These are phyloP conservation scores for Davidsoniella eucalypti DNA, from an alignment of 2,329 filamentous ascomycete genomes.

Conservation along the genomic window DNA sequence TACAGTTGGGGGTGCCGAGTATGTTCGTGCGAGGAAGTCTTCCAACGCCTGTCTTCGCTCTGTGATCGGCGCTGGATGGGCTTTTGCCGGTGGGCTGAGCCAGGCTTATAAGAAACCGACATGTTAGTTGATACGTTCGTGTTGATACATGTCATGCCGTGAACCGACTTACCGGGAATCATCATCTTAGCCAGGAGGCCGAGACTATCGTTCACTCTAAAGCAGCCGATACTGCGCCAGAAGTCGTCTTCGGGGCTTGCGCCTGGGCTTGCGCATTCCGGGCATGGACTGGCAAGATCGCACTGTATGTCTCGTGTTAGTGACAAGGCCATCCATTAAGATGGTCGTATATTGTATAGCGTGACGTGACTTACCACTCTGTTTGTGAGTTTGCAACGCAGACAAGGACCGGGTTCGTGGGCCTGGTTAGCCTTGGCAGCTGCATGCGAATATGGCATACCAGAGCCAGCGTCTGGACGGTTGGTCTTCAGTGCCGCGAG, in stretches of 20 bases:
- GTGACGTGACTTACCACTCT: conserved; percentile 4
- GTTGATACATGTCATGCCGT: background rate
- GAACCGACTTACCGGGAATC: conserved; percentile 5
- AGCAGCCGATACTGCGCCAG: conserved; percentile 10
- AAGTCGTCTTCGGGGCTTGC: conserved; percentile 1
- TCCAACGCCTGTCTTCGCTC: conserved; percentile 29
- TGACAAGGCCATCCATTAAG: background rate
- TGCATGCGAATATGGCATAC: background rate
- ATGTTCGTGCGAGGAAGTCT: conserved; percentile 32
- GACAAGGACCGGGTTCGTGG: conserved; percentile 2
- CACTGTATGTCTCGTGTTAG: conserved; percentile 4
- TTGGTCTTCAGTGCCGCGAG: background rate
- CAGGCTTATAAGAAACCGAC: background rate
- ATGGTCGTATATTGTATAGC: too few species aligned
- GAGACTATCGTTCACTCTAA: conserved; percentile 5
- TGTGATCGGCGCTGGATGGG: background rate
- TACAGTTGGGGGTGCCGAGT: conserved; percentile 25
- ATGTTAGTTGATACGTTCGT: too few species aligned
- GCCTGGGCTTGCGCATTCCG: conserved; percentile 3
- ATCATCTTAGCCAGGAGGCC: conserved; percentile 7
- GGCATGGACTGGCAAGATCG: conserved; percentile 7
- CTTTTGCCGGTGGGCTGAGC: background rate
- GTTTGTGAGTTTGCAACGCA: conserved; percentile 11
- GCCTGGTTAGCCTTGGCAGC: background rate
- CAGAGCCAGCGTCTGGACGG: background rate